Evolutionary conservation across 345 rosid species (phyloP), one percentile per base, ranked within the genome.

Genomic region (Erucastrum elatum): DNA sequence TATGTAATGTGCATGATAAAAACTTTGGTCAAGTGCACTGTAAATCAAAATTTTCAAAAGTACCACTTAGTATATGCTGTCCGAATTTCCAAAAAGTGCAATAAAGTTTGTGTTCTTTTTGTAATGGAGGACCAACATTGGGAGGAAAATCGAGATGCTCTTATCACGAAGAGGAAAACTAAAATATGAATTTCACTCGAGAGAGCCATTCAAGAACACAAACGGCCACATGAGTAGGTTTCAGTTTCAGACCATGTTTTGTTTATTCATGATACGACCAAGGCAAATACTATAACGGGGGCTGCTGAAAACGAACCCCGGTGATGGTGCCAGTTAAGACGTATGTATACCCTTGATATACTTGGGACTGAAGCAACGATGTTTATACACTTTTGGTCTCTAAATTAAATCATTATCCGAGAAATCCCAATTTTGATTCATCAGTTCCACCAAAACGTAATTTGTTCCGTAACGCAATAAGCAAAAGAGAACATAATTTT

Each of bases 141-240:
- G 56, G 56, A 49, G 56, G 56, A 49, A 17, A 49, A 49, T 49
- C 2, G 17, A 49, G 16, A 49, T n/a, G 12, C 56, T 49, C 56
- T 49, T 49, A 49, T n/a, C 56, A 17, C n/a, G 56, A 49, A 33
- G 27, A 64, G 8, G 26, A 35, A 1, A 65, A 4, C 51, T 65
- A 35, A 35, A 65, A 35, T 65, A 35, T 17, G 30, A 65, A 35
- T 15, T 30, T 64, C 51, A 65, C 13, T 17, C 5, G 30, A 64
- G 51, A 44, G 34, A 49, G 26, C 81, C 27, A 55, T 71, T 71
- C 71, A 64, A 64, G 51, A 76, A 69, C 75, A 76, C 11, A 39
- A 61, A 62, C 10, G 72, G 61, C 35, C 76, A 78, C 72, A 71
- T 64, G 76, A 29, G 29, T 27, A 37, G 35, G 37, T 55, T 55